phyloP scores from a whole-genome alignment of 768 basidiomycete species.

The Ramaria sp. region DNA sequence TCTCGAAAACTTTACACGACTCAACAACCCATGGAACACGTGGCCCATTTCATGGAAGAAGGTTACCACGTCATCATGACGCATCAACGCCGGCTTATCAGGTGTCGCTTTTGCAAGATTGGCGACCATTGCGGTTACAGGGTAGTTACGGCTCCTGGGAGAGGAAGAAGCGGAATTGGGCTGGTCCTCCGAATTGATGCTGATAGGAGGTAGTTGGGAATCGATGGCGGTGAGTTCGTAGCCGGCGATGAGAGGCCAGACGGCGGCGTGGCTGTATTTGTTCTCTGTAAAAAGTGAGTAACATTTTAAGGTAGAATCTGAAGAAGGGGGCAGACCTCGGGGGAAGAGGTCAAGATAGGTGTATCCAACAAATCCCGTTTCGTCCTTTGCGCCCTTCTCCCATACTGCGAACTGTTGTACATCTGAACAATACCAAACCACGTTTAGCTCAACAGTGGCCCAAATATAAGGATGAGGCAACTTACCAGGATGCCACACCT shows the following conservation, averaged over 20 bases:
- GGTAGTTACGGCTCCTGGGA: slow-evolving; percentile 55
- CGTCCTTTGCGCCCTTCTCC: slow-evolving; percentile 65
- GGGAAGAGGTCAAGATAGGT: slow-evolving; percentile 86
- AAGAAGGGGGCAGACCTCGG: slow-evolving; percentile 37
- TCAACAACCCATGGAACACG: slow-evolving; percentile 44
- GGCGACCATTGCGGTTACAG: slow-evolving; percentile 78
- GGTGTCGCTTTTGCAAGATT: slow-evolving; percentile 81
- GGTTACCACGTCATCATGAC: slow-evolving; percentile 80
- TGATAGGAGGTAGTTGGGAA: no score
- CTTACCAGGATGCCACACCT: slow-evolving; percentile 74
- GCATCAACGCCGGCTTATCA: slow-evolving; percentile 73
- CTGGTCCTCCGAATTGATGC: no score
- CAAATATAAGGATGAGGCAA: no score
- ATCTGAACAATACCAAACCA: slow-evolving; percentile 28
- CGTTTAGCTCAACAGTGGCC: no score
- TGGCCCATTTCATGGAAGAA: slow-evolving; percentile 88
- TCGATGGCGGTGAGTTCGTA: slow-evolving; percentile 27
- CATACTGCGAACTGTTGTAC: slow-evolving; percentile 80
- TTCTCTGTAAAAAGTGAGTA: slow-evolving; percentile 29
- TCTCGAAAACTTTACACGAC: slow-evolving; percentile 54
- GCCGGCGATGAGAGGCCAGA: slow-evolving; percentile 67
- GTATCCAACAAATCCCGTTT: slow-evolving; percentile 67
- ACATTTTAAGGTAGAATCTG: slow-evolving; percentile 5
- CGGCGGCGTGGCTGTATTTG: slow-evolving; percentile 83
- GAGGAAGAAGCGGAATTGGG: slow-evolving; percentile 16